These are phyloP conservation scores for Rhynchospora pubera DNA, from an alignment of 176 grass and related monocot species.

Conservation along the genomic window DNA sequence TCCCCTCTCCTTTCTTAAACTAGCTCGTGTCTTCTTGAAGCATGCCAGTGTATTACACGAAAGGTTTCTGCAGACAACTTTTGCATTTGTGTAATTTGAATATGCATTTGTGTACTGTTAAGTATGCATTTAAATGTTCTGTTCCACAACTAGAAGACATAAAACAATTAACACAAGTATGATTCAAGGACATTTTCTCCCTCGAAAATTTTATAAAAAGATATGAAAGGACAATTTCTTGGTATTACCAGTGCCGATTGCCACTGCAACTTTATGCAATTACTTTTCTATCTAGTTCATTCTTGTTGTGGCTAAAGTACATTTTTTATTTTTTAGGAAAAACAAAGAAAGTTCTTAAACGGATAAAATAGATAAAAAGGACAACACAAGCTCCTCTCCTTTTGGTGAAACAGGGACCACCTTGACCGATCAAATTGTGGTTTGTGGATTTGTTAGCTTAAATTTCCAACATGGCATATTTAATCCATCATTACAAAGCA, in stretches of 20 bases:
- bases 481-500: not conserved
- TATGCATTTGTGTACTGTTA: too few relatives aligned
- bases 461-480: not conserved
- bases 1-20: too few relatives aligned
- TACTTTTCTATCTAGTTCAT: not conserved
- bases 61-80: too few relatives aligned
- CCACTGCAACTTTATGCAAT: not conserved
- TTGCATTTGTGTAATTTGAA: too few relatives aligned
- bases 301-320: not conserved
- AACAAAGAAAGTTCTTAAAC: not conserved
- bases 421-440: constrained; percentile 8
- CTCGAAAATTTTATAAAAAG: too few relatives aligned
- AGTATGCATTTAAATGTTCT: too few relatives aligned
- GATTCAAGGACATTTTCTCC: too few relatives aligned
- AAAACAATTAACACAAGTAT: too few relatives aligned
- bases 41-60: too few relatives aligned
- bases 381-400: not conserved
- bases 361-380: not conserved
- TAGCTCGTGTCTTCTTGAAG: too few relatives aligned
- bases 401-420: constrained; percentile 20
- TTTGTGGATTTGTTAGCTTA: not conserved
- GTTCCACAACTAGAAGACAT: too few relatives aligned
- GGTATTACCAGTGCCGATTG: not conserved
- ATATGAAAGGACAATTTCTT: too few relatives aligned
- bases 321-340: not conserved